Evolutionary conservation across 2,329 filamentous ascomycete species (phyloP), one percentile per base, ranked within the genome.

Genomic region (Clonostachys rhizophaga): DNA sequence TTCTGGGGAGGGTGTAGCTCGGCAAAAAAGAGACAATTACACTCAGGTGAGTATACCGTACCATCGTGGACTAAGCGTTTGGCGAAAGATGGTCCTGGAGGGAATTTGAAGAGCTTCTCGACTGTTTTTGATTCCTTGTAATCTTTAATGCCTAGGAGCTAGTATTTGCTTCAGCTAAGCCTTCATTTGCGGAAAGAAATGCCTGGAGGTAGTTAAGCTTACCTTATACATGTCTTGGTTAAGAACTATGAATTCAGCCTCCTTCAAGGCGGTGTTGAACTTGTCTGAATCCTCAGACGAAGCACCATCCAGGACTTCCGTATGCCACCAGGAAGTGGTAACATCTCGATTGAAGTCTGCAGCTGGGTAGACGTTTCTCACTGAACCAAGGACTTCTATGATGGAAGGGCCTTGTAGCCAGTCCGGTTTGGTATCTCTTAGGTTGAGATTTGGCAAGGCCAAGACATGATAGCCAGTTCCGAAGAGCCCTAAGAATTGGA

Each of bases 301-400:
- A 11, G 47, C 36, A 3, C 44, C 47, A 43, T 49, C 44, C 11
- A 49, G 40, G 14, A 49, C 44, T 4, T 18, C 36, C 40, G 45
- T 54, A 8, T 49, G 17, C 52, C 52, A 54, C 50, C 48, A 54
- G 0, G 48, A 43, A 4, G 48, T 52, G 6, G 48, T 49, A 5
- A 54, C 50, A 17, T 49, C 45, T 24, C 52, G 50, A 33, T 54
- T 52, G 45, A 54, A 54, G 42, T 54, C 52, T 1, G 12, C 20
- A 5, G 50, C 52, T 3, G 50, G 52, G 17, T 45, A 53, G 4
- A 52, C 33, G 20, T 52, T 54, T 24, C 39, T 42, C 3, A 49
- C 3, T 16, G 10, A 13, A 17, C 17, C 34, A 5, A 41, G 47
- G 4, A 46, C 34, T 44, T 49, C 47, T 13, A 13, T 46, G 13